Conservation (phyloP, 805 yeast species). For the Lachancea lanzarotensis region DNA sequence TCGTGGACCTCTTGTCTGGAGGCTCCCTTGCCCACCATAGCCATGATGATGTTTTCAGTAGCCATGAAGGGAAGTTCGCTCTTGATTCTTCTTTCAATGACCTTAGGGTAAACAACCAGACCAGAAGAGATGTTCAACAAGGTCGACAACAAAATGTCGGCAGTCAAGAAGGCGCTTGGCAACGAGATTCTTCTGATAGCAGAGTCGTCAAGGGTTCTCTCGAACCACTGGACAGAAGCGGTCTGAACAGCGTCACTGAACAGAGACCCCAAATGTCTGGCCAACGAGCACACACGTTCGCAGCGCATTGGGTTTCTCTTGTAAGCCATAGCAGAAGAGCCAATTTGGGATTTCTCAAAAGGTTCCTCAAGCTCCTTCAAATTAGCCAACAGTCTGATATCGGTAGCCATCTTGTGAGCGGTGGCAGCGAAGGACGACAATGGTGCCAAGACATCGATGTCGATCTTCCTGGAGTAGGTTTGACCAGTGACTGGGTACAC, state of each 20-base stretch:
- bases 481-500: slow-evolving; percentile 98
- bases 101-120: slow-evolving; percentile 96
- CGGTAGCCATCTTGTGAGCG: slow-evolving; percentile 97
- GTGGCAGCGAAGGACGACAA: slow-evolving; percentile 92
- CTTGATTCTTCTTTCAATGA: slow-evolving; percentile 90
- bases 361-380: slow-evolving; percentile 98
- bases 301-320: slow-evolving; percentile 99
- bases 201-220: slow-evolving; percentile 95
- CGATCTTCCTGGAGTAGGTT: slow-evolving; percentile 98
- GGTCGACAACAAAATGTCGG: slow-evolving; percentile 87
- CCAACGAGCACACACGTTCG: slow-evolving; percentile 96
- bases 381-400: slow-evolving; percentile 89
- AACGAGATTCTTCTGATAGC: slow-evolving; percentile 96
- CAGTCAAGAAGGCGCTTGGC: slow-evolving; percentile 94
- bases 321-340: slow-evolving; percentile 98
- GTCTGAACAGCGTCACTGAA: slow-evolving; percentile 93
- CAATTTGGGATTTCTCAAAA: slow-evolving; percentile 96
- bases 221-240: slow-evolving; percentile 98
- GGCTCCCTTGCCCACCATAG: slow-evolving; percentile 97
- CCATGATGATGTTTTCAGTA: slow-evolving; percentile 98
- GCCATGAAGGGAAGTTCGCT: slow-evolving; percentile 99
- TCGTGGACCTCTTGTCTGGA: slow-evolving; percentile 98
- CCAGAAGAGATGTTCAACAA: slow-evolving; percentile 90
- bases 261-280: slow-evolving; percentile 90
- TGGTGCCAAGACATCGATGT: slow-evolving; percentile 88